phyloP scores from a whole-genome alignment of 352 stramenopile species.

The Phytophthora megakarya region DNA sequence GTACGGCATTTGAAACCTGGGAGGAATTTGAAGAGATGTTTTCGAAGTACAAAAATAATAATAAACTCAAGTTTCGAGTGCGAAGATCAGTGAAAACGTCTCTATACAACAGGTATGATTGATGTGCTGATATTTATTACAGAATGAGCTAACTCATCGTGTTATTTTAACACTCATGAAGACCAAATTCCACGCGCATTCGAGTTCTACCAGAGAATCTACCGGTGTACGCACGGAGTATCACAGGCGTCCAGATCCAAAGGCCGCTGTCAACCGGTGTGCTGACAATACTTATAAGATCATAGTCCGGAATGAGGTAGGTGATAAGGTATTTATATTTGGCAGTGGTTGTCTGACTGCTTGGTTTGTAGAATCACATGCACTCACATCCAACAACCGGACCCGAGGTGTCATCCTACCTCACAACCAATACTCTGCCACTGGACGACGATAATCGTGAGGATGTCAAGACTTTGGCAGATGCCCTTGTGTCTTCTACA shows the following conservation, averaged over 20 bases:
- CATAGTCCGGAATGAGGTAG: neutral
- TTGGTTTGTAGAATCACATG: neutral
- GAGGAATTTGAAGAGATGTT: neutral
- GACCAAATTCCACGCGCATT: neutral
- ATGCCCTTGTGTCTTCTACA: constrained; percentile 1
- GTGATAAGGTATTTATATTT: neutral
- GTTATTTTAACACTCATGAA: neutral
- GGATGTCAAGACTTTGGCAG: too few species aligned
- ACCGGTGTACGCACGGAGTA: neutral
- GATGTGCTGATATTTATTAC: neutral
- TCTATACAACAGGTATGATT: neutral
- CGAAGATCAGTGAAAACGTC: neutral
- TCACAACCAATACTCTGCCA: constrained; percentile 2
- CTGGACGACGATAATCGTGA: neutral
- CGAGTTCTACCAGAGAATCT: neutral
- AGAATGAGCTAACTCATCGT: neutral
- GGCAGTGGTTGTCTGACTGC: neutral
- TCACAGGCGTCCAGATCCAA: neutral
- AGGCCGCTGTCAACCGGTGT: neutral
- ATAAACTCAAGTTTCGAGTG: constrained; percentile 7
- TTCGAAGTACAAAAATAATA: constrained; percentile 1
- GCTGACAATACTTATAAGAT: neutral
- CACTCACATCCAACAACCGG: too few species aligned
- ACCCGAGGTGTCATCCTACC: neutral
- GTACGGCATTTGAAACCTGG: constrained; percentile 2